Base-by-base conservation (phyloP, 2,329 filamentous ascomycete species). In the Phialophora verrucosa region DNA sequence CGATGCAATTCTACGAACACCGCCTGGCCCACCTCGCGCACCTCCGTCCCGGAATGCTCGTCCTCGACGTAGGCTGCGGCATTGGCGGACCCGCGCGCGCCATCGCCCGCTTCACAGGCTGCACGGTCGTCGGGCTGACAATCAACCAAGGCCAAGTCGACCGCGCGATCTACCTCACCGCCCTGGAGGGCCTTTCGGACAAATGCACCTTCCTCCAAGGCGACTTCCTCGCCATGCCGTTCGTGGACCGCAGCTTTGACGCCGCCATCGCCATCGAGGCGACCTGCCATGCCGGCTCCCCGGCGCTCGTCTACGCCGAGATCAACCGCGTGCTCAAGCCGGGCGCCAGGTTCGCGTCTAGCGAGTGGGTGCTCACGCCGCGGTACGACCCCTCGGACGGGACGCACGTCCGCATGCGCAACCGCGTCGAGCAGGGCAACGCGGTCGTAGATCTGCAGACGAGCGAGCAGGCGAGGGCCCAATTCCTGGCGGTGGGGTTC, bases 41-140 rank as follows among this genome's bases (percentile, higher is more conserved):
- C 17, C 61, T 77, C 14, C 59, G 67, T 25, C 56, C 68, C 2
- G 65, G 66, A 14, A 75, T 74, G 73, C 71, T 69, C 29, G 73
- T 76, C 2, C 67, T 77, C 8, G 75, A 77, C 57, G 73, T 76
- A 27, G 75, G 75, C 5, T 76, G 75, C 50, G 75, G 75, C 4
- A 72, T 76, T 32, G 75, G 75, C 10, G 72, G 70, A 3, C 74
- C 74, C 1, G 74, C 74, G 0, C 59, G 74, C 10, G 73, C 76
- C 60, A 74, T 77, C 17, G 74, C 74, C 7, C 69, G 57, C 0
- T 73, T 76, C 47, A 70, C 71, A 0, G 74, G 74, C 4, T 74
- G 72, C 38, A 63, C 72, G 23, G 69, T 76, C 10, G 70, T 74
- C 0, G 75, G 75, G 0, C 27, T 77, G 17, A 75, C 70, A 12